Evolutionary conservation across 1,139 yeast genomes (phyloP).

Genomic region (Saccharomyces hybrid): DNA sequence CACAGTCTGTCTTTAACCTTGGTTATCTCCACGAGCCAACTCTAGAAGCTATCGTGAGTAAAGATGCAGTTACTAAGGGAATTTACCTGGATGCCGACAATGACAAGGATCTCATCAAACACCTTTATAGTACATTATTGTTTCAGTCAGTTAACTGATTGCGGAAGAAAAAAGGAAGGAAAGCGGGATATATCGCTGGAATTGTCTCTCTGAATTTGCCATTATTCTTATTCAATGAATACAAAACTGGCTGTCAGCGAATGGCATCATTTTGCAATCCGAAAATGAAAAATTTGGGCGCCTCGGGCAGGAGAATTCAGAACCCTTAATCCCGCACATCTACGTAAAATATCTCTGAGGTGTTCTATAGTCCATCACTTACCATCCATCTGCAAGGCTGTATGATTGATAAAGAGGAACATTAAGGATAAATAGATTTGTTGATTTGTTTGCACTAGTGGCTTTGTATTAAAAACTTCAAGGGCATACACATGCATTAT

Average conservation of each 20-base stretch:
- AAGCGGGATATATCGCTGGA: not conserved
- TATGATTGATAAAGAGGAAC: not conserved
- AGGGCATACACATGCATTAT: not conserved
- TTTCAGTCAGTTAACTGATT: not conserved
- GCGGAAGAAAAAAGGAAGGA: not conserved
- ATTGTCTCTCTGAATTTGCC: not conserved
- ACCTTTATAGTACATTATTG: not conserved
- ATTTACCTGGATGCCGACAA: not conserved
- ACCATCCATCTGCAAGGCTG: not conserved
- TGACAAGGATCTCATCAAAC: not conserved
- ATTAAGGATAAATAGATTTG: not conserved
- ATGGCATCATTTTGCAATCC: not conserved
- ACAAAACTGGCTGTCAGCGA: not conserved
- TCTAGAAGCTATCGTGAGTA: not conserved
- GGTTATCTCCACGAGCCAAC: not conserved
- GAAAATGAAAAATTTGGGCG: not conserved
- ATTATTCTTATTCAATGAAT: not conserved
- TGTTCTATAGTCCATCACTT: not conserved
- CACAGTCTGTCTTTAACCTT: not conserved
- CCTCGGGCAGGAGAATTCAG: not conserved
- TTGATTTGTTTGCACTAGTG: not conserved
- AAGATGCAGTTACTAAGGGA: not conserved
- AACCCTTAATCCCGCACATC: constrained; percentile 1
- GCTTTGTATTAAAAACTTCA: not conserved
- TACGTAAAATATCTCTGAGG: not conserved